Evolutionary conservation across 805 yeast species (phyloP).

Genomic region (Saturnispora mendoncae): DNA sequence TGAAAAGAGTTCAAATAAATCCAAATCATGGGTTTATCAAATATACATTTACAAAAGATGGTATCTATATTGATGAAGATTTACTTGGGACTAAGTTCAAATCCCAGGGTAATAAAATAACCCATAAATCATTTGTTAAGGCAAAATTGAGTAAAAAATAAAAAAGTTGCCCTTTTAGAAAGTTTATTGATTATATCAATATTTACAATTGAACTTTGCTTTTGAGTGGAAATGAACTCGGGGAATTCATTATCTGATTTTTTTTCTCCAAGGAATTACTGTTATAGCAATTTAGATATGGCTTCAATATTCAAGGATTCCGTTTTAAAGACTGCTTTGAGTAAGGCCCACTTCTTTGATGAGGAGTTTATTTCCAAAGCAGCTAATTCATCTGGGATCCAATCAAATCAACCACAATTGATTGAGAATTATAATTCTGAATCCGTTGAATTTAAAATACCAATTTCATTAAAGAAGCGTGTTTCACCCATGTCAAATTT

Average conservation of each 20-base stretch:
- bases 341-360: not conserved
- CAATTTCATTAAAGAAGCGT: too few species aligned
- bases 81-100: slow-evolving; percentile 28
- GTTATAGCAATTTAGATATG: not conserved
- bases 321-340: not conserved
- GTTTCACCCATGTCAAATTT: too few species aligned
- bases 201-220: not conserved
- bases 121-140: slow-evolving; percentile 27
- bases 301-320: not conserved
- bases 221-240: not conserved
- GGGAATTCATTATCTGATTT: not conserved
- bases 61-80: slow-evolving; percentile 26
- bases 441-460: too few species aligned
- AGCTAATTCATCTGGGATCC: not conserved
- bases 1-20: slow-evolving; percentile 6
- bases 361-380: too few species aligned
- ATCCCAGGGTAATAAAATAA: slow-evolving; percentile 25
- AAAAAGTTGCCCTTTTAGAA: not conserved
- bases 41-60: slow-evolving; percentile 1
- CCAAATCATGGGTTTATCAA: slow-evolving; percentile 8
- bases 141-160: slow-evolving; percentile 11
- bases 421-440: too few species aligned
- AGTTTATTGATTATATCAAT: not conserved
- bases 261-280: too few species aligned
- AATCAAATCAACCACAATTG: too few species aligned